Percentiles rank a stretch among this genome's conserved stretches.
Conservation (phyloP, 768 basidiomycete species). For the Guyanaporus albipodus region DNA sequence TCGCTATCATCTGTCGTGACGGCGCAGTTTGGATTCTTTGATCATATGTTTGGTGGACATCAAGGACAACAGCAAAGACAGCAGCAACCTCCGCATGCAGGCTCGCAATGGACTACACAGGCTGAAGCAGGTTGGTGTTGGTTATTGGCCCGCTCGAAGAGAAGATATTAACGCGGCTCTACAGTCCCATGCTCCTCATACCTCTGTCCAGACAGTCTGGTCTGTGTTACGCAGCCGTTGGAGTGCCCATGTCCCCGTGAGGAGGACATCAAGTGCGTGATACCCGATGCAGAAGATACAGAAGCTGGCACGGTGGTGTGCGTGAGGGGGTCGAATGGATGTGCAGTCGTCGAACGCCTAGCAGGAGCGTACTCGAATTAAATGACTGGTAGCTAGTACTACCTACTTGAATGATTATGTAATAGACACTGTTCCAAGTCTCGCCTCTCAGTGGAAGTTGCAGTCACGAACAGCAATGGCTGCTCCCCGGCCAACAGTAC, state of each 20-base stretch:
- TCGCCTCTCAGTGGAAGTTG: conserved; percentile 1
- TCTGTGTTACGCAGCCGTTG: conserved; percentile 49
- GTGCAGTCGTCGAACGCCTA: conserved; percentile 56
- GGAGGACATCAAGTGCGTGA: conserved; percentile 72
- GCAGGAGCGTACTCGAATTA: conserved; percentile 9
- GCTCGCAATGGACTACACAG: conserved; percentile 63
- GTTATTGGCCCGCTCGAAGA: neutral
- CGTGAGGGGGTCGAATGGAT: conserved; percentile 61
- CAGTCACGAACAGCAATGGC: conserved; percentile 54
- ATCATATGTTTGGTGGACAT: conserved; percentile 64
- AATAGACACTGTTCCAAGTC: conserved; percentile 4
- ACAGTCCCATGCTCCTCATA: conserved; percentile 73
- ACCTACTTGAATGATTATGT: conserved; percentile 19
- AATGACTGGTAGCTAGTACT: no score
- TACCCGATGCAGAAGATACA: conserved; percentile 56
- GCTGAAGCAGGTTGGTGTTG: conserved; percentile 54
- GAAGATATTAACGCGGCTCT: neutral
- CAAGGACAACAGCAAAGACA: conserved; percentile 48
- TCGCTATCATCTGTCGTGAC: conserved; percentile 34
- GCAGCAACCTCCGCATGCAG: conserved; percentile 43
- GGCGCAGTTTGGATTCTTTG: conserved; percentile 79
- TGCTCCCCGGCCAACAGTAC: conserved; percentile 64
- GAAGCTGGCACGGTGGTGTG: conserved; percentile 64
- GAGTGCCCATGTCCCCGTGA: conserved; percentile 77
- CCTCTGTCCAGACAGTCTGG: conserved; percentile 70